Conservation (phyloP, 129 eudicot species). For the Centaurea solstitialis region DNA sequence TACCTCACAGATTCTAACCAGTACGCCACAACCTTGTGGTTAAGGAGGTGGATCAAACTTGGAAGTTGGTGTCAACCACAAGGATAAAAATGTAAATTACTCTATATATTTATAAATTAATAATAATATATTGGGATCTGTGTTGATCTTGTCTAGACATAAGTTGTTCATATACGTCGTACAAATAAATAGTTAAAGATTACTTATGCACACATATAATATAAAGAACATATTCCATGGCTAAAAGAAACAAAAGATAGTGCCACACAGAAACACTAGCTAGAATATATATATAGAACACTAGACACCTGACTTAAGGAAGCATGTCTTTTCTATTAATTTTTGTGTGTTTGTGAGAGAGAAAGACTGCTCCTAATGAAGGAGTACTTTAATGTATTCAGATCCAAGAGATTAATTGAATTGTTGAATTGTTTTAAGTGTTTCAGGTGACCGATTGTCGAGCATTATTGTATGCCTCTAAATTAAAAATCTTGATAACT, state of each 20-base stretch:
- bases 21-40: no score
- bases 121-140: slow-evolving; percentile 21
- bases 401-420: slow-evolving; percentile 10
- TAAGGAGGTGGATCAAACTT: no score
- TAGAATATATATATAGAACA: slow-evolving; percentile 40
- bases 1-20: no score
- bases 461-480: slow-evolving; percentile 44
- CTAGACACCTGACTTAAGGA: slow-evolving; percentile 42
- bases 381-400: not conserved
- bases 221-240: slow-evolving; percentile 36
- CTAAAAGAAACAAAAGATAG: slow-evolving; percentile 52
- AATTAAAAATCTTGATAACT: slow-evolving; percentile 19
- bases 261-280: slow-evolving; percentile 36
- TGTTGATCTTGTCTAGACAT: slow-evolving; percentile 27
- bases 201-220: not conserved
- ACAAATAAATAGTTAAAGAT: slow-evolving; percentile 8
- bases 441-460: slow-evolving; percentile 72
- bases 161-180: slow-evolving; percentile 16
- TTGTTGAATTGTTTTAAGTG: slow-evolving; percentile 30
- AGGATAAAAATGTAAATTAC: no score
- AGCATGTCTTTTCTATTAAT: slow-evolving; percentile 16
- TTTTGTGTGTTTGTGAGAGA: not conserved
- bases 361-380: not conserved
- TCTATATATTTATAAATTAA: not conserved
- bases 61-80: no score